A percentile compares a stretch with the other conserved stretches of the same genome.
phyloP scores from a whole-genome alignment of 495 filamentous ascomycete species.

The Peziza echinospora region DNA sequence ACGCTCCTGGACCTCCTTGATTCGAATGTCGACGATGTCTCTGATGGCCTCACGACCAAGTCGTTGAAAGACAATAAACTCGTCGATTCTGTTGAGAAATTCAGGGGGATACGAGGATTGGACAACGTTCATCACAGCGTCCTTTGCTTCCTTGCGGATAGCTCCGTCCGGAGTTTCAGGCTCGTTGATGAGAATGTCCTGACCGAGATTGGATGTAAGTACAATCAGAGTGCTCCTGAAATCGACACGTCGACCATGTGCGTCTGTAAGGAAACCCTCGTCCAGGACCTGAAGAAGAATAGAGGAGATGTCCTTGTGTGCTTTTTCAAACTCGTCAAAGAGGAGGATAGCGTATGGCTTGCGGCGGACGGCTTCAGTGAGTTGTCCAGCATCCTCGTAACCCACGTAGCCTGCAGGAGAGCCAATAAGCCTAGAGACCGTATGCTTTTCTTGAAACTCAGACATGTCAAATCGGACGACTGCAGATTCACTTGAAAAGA shows the following conservation, averaged over 20 bases:
- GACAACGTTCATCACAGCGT: conserved; percentile 79
- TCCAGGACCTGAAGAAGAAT: conserved; percentile 90
- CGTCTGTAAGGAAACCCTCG: conserved; percentile 74
- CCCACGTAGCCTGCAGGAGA: conserved; percentile 85
- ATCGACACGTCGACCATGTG: conserved; percentile 88
- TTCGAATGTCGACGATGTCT: conserved; percentile 82
- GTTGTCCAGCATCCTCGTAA: conserved; percentile 90
- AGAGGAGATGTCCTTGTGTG: conserved; percentile 82
- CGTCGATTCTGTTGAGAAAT: conserved; percentile 90
- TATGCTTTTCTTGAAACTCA: conserved; percentile 96
- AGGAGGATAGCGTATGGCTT: conserved; percentile 91
- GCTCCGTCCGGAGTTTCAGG: conserved; percentile 38
- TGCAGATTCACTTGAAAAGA: conserved; percentile 78
- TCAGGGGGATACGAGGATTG: conserved; percentile 59
- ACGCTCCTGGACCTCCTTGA: conserved; percentile 63
- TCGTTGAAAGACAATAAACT: conserved; percentile 86
- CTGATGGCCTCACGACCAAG: conserved; percentile 56
- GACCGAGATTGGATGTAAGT: conserved; percentile 80
- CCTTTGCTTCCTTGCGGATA: conserved; percentile 45
- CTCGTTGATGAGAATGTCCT: conserved; percentile 46
- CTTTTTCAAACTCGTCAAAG: conserved; percentile 96
- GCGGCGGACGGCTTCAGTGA: conserved; percentile 83
- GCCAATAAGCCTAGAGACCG: conserved; percentile 77
- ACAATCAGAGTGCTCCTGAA: conserved; percentile 94
- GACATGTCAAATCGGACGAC: conserved; percentile 94